Evolutionary conservation across 805 yeast species (phyloP), one percentile per base, ranked within the genome.

Genomic region (Zygoascus biomembranicola): DNA sequence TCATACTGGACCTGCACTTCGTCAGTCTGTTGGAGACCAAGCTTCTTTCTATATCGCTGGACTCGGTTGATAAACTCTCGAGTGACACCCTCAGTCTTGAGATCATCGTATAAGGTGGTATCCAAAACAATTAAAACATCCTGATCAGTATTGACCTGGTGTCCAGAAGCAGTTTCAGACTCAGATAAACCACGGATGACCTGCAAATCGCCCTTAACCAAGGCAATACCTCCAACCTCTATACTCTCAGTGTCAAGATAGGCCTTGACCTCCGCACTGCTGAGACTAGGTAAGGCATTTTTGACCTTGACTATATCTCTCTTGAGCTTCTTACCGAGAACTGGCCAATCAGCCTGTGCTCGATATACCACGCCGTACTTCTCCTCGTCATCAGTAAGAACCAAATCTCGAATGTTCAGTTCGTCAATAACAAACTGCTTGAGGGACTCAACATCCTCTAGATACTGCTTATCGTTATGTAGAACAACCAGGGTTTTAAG

Each of bases 281-380:
- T 73, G 50, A 94, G 79, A 9, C 66, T 66, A 59, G 97, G 98
- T 62, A 94, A 78, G 16, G 95, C 98, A 66, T 84, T 95, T 78
- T 92, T 95, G 56, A 94, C 99, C 70, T 81, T 84, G 74, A 87
- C 89, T 57, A 87, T 95, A 64, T 90, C 98, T 68, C 84, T 83
- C 82, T 90, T 92, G 72, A 94, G 80, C 73, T 94, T 94, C 79
- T 92, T 94, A 74, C 99, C 99, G 62, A 94, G 79, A 19, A 90
- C 88, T 55, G 98, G 96, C 99, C 99, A 94, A 75, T 94, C 99
- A 49, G 99, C 99, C 70, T 87, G 95, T 44, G 92, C 97, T 59
- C 79, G 81, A 77, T 90, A 92, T 68, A 85, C 87, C 57, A 94
- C 98, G 64, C 90, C 94, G 68, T 90, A 92, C 66, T 85, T 83